Evolutionary conservation across 306 rosid genomes (phyloP).

Genomic region (Rosa rugosa): DNA sequence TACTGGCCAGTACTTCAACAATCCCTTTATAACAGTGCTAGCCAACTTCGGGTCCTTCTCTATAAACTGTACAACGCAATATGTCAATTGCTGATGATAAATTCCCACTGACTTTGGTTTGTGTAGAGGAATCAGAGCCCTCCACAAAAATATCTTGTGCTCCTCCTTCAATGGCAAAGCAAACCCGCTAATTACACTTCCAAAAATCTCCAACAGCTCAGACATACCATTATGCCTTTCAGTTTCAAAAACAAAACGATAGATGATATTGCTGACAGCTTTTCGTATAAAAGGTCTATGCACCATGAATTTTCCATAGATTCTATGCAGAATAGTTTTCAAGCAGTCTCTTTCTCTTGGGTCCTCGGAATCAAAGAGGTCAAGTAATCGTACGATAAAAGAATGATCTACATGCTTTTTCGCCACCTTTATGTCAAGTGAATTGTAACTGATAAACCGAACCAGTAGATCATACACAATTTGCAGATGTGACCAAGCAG

Average conservation of each 20-base stretch:
- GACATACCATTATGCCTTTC: constrained; percentile 95
- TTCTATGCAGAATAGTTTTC: constrained; percentile 89
- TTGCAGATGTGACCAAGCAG: constrained; percentile 92
- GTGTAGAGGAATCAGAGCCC: constrained; percentile 91
- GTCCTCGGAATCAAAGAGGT: constrained; percentile 95
- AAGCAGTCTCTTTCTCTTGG: constrained; percentile 98
- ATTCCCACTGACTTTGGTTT: constrained; percentile 91
- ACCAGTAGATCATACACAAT: constrained; percentile 92
- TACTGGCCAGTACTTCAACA: constrained; percentile 92
- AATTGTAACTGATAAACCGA: constrained; percentile 62
- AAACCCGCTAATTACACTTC: constrained; percentile 94
- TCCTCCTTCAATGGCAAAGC: constrained; percentile 98
- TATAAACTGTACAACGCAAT: constrained; percentile 87
- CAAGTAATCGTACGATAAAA: constrained; percentile 76
- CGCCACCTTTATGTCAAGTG: constrained; percentile 83
- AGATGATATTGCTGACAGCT: constrained; percentile 83
- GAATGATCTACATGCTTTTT: constrained; percentile 79
- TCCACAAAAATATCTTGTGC: constrained; percentile 79
- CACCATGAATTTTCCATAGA: constrained; percentile 95
- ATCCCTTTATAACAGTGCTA: constrained; percentile 74
- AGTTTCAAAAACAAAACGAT: constrained; percentile 82
- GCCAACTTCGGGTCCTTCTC: constrained; percentile 93
- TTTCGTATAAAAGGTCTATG: constrained; percentile 90
- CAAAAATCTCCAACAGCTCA: constrained; percentile 93
- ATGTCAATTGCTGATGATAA: constrained; percentile 88